Base-by-base conservation (phyloP, 2,329 filamentous ascomycete genomes). In the Tolypocladium pustulatum region DNA sequence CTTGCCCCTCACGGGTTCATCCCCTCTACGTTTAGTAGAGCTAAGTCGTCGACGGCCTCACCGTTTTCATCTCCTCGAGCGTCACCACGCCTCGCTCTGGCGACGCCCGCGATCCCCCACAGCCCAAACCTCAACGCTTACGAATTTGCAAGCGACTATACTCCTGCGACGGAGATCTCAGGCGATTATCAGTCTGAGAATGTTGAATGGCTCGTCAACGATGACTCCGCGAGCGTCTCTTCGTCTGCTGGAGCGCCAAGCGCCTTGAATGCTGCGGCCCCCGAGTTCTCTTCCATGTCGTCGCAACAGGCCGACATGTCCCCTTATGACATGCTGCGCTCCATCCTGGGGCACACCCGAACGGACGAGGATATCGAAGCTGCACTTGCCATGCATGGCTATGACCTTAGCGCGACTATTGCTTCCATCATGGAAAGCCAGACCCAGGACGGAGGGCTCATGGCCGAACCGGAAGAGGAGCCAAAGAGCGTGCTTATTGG, bases 181-280 rank as follows among this genome's bases (percentile, higher is more conserved):
- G 91, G 91, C 59, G 91, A 97, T 67, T 88, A 91, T 68, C 92
- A 93, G 65, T 90, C 88, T 62, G 93, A 97, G 71, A 96, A 94
- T 66, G 91, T 99, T 57, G 93, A 97, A 73, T 97, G 93, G 94
- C 81, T 97, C 53, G 90, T 97, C 65, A 94, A 94, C 70, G 92
- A 96, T 71, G 88, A 90, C 67, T 85, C 84, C 57, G 89, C 87
- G 67, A 92, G 88, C 65, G 83, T 91, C 59, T 87, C 90, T 30
- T 96, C 91, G 30, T 89, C 87, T 9, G 74, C 83, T 46, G 81
- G 84, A 40, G 84, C 82, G 12, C 80, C 88, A 20, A 91, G 86
- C 64, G 85, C 83, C 38, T 80, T 93, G 61, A 92, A 91, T 67
- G 87, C 86, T 51, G 88, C 88, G 17, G 90, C 90, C 6, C 88